Evolutionary conservation across 768 basidiomycete genomes (phyloP).

Genomic region (Pisolithus microcarpus): DNA sequence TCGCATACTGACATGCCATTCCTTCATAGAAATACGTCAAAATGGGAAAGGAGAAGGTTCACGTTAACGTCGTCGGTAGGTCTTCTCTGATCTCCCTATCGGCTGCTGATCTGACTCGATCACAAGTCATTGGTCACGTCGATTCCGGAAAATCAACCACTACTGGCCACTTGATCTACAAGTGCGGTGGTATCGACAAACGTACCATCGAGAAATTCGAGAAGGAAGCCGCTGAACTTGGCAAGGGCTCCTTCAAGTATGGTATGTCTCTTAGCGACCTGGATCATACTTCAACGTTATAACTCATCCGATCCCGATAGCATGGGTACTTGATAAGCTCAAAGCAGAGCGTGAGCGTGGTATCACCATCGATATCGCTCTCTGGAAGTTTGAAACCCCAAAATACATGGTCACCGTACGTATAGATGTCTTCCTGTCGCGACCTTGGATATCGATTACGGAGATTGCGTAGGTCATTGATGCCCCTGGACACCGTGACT

Average conservation of each 20-base stretch:
- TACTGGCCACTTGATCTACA: conserved; percentile 99
- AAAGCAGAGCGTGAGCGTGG: conserved; percentile 99
- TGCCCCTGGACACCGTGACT: conserved; percentile 99
- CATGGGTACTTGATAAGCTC: conserved; percentile 99
- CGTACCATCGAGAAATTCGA: conserved; percentile 99
- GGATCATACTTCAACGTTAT: conserved; percentile 11
- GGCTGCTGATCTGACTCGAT: conserved; percentile 23
- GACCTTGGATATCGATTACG: not conserved
- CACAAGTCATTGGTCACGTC: conserved; percentile 93
- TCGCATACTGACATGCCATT: conserved; percentile 9
- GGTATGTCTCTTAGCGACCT: conserved; percentile 43
- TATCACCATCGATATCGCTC: conserved; percentile 99
- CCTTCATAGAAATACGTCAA: conserved; percentile 44
- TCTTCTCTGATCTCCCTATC: conserved; percentile 26
- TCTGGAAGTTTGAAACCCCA: conserved; percentile 99
- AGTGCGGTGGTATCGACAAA: conserved; percentile 99
- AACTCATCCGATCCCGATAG: conserved; percentile 38
- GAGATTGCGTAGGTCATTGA: conserved; percentile 77
- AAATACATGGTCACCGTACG: conserved; percentile 88
- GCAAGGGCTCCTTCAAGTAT: conserved; percentile 98
- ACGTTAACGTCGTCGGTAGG: conserved; percentile 97
- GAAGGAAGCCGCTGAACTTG: conserved; percentile 99
- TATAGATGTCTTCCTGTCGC: conserved; percentile 7
- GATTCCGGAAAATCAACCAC: conserved; percentile 99
- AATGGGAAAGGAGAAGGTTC: conserved; percentile 95